A percentile compares a stretch with the other conserved stretches of the same genome.
Evolutionary conservation across 306 rosid genomes (phyloP).

Genomic region (Lablab purpureus): DNA sequence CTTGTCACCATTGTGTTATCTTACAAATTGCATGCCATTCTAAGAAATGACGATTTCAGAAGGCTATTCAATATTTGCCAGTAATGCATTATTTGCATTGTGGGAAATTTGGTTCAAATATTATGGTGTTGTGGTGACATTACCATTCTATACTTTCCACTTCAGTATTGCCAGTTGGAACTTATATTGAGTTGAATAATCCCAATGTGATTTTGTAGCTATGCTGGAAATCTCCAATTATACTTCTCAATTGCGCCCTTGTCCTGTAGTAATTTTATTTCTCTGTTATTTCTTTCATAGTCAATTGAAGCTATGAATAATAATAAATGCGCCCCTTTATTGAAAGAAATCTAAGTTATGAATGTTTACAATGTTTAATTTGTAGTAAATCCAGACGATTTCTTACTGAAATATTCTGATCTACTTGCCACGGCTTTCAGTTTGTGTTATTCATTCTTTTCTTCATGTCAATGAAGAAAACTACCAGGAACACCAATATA

Average conservation of each 20-base stretch:
- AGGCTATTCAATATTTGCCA: conserved; percentile 5
- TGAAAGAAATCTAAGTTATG: neutral
- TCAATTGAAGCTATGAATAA: neutral
- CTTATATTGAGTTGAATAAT: neutral
- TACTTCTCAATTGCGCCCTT: neutral
- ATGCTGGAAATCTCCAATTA: conserved; percentile 23
- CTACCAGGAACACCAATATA: conserved; percentile 8
- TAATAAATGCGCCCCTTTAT: neutral
- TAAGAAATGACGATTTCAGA: conserved; percentile 23
- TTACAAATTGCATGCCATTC: conserved; percentile 26
- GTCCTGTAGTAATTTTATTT: neutral
- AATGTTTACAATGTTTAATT: conserved; percentile 16
- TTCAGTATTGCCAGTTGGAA: neutral
- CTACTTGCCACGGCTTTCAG: neutral
- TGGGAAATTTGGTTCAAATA: conserved; percentile 23
- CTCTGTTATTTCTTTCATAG: neutral
- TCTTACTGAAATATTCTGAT: neutral
- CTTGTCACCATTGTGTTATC: conserved; percentile 11
- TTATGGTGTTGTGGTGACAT: neutral
- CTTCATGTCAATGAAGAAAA: conserved; percentile 7
- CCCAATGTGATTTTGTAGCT: neutral
- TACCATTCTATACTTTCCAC: conserved; percentile 2
- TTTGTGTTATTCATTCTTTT: neutral
- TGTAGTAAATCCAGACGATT: neutral
- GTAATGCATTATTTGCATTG: neutral